These are phyloP conservation scores for Camillea tinctor DNA, from an alignment of 2,329 filamentous ascomycete genomes.

Conservation along the genomic window DNA sequence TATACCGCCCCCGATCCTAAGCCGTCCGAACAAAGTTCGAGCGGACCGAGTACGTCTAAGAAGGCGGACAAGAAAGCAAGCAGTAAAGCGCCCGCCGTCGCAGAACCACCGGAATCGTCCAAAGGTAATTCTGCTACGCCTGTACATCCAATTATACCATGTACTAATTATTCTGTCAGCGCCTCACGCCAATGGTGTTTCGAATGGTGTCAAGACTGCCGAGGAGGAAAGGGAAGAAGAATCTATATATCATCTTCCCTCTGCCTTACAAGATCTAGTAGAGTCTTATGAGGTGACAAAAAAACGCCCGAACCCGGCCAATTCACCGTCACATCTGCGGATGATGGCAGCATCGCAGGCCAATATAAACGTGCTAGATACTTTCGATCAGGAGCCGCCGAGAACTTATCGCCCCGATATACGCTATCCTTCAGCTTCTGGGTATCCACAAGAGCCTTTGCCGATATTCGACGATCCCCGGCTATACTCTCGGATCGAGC, in stretches of 20 bases:
- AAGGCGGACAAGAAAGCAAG: slow-evolving; percentile 40
- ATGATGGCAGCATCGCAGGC: slow-evolving; percentile 75
- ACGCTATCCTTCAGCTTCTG: slow-evolving; percentile 70
- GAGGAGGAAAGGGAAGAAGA: slow-evolving; percentile 51
- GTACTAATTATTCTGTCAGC: slow-evolving; percentile 27
- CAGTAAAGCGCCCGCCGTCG: slow-evolving; percentile 43
- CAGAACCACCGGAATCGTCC: slow-evolving; percentile 43
- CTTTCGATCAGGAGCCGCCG: slow-evolving; percentile 76
- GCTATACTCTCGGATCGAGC: slow-evolving; percentile 85
- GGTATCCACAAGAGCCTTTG: slow-evolving; percentile 92
- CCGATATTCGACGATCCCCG: slow-evolving; percentile 87
- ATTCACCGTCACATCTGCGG: slow-evolving; percentile 66
- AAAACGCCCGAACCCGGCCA: slow-evolving; percentile 60
- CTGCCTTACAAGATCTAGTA: slow-evolving; percentile 83
- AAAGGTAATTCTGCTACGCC: slow-evolving; percentile 39
- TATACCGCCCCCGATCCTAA: slow-evolving; percentile 34
- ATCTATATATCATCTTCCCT: slow-evolving; percentile 88
- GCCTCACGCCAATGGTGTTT: slow-evolving; percentile 49
- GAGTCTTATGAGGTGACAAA: slow-evolving; percentile 87
- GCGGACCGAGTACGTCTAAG: slow-evolving; percentile 28
- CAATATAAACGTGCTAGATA: slow-evolving; percentile 63
- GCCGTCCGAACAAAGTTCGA: slow-evolving; percentile 24
- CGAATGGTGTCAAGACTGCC: slow-evolving; percentile 50
- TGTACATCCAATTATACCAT: slow-evolving; percentile 1
- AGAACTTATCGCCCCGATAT: slow-evolving; percentile 81